Conservation (phyloP, 805 yeast species). For the Monosporozyma yasuniensis region DNA sequence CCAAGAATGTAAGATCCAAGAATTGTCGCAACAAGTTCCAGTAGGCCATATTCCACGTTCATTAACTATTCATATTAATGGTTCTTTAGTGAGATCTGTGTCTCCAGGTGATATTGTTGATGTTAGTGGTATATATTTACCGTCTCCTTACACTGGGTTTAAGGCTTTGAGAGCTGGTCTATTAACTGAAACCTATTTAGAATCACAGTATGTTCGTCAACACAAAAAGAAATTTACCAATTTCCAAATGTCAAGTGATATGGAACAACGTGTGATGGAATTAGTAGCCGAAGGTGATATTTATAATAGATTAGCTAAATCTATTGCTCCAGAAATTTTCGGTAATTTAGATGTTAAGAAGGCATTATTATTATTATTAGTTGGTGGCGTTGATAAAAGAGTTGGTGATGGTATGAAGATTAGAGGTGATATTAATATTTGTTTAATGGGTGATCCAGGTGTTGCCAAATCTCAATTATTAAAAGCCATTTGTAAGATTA, state of each 20-base stretch:
- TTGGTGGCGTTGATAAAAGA: conserved; percentile 93
- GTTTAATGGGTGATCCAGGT: conserved; percentile 99
- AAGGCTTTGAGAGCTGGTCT: conserved; percentile 87
- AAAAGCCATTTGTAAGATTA: conserved; percentile 82
- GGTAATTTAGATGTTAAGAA: conserved; percentile 93
- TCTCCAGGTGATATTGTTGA: conserved; percentile 95
- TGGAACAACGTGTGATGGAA: conserved; percentile 45
- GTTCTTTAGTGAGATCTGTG: conserved; percentile 77
- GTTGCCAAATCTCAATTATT: conserved; percentile 96
- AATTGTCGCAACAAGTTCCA: conserved; percentile 91
- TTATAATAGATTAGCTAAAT: conserved; percentile 70
- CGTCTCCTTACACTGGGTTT: conserved; percentile 93
- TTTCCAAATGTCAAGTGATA: conserved; percentile 47
- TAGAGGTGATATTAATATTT: conserved; percentile 92
- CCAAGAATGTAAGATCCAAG: conserved; percentile 94
- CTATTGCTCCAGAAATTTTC: conserved; percentile 95
- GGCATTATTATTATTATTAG: conserved; percentile 70
- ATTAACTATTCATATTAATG: conserved; percentile 79
- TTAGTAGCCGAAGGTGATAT: conserved; percentile 57
- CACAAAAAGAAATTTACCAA: conserved; percentile 81
- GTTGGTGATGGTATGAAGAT: conserved; percentile 95
- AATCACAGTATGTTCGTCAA: conserved; percentile 76
- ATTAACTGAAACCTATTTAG: conserved; percentile 86
- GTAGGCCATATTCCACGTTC: conserved; percentile 95
- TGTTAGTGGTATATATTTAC: conserved; percentile 84